Percentiles rank a stretch among this genome's conserved stretches.
These are phyloP conservation scores for Rhexocercosporidium sp. DNA, from an alignment of 2,329 filamentous ascomycete genomes.

Conservation along the genomic window DNA sequence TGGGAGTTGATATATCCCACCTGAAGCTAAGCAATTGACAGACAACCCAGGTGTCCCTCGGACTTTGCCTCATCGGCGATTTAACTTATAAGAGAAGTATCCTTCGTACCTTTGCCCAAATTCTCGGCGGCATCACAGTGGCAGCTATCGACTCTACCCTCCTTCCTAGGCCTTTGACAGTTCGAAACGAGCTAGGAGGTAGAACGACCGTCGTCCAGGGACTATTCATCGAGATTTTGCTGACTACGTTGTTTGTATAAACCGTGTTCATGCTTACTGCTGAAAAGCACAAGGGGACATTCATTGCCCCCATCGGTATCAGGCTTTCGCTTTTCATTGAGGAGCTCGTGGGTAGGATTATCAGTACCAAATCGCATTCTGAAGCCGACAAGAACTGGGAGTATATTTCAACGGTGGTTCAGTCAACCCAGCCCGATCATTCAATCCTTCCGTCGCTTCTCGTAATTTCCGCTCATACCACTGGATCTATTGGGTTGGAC, in stretches of 20 bases:
- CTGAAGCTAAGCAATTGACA: not conserved
- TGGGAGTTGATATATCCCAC: constrained; percentile 36
- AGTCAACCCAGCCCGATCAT: constrained; percentile 53
- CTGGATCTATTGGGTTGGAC: constrained; percentile 58
- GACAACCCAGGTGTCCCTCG: constrained; percentile 40
- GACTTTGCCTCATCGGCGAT: constrained; percentile 45
- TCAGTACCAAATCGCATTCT: not conserved
- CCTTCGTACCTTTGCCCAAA: constrained; percentile 41
- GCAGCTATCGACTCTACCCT: constrained; percentile 48
- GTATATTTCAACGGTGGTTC: constrained; percentile 55
- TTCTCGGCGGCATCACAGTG: constrained; percentile 44
- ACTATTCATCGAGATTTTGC: constrained; percentile 55
- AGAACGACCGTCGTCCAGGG: constrained; percentile 49
- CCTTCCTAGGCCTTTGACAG: constrained; percentile 50
- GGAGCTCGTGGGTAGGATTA: constrained; percentile 42
- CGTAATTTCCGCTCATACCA: constrained; percentile 49
- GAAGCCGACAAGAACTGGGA: constrained; percentile 37
- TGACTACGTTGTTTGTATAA: constrained; percentile 54
- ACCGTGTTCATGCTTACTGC: constrained; percentile 57
- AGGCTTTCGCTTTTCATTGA: constrained; percentile 53
- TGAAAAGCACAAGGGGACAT: constrained; percentile 54
- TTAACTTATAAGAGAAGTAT: constrained; percentile 39
- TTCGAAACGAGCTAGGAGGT: constrained; percentile 48
- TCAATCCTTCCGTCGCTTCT: constrained; percentile 53
- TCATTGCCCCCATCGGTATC: constrained; percentile 54